Percentiles rank a stretch among this genome's conserved stretches.
phyloP scores from a whole-genome alignment of 257 asterid species.

The Sherardia arvensis region DNA sequence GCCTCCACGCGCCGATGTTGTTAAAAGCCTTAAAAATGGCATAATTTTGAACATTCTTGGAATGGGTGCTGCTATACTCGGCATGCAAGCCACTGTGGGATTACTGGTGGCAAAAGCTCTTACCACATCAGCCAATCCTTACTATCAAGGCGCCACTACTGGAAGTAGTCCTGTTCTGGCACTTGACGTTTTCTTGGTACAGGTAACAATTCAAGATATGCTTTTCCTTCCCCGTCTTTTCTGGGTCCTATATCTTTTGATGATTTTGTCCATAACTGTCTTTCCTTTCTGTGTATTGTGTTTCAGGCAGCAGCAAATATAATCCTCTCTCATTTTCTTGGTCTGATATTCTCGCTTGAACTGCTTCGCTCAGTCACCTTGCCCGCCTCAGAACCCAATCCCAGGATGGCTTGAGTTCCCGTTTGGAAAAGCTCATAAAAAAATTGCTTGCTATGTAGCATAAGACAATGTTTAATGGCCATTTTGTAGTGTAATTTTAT shows the following conservation, averaged over 20 bases:
- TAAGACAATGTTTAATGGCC: background rate
- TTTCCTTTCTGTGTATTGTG: constrained; percentile 1
- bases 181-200: constrained; percentile 92
- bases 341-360: constrained; percentile 77
- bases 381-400: constrained; percentile 61
- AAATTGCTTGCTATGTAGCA: background rate
- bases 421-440: constrained; percentile 1
- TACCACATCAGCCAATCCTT: constrained; percentile 82
- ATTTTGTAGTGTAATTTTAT: constrained; percentile 9
- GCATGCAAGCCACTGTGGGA: constrained; percentile 97
- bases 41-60: constrained; percentile 73
- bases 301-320: constrained; percentile 91
- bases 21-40: constrained; percentile 76
- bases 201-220: constrained; percentile 42
- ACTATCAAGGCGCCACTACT: constrained; percentile 61
- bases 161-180: constrained; percentile 86
- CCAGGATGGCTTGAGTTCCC: constrained; percentile 46
- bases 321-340: constrained; percentile 82
- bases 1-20: constrained; percentile 95
- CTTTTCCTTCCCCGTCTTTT: background rate
- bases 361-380: constrained; percentile 83
- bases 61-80: constrained; percentile 89
- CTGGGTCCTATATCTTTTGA: background rate
- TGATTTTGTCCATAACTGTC: background rate
- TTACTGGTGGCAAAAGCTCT: constrained; percentile 95